These are phyloP conservation scores for Nitzschia sp. DNA, from an alignment of 108 stramenopile genomes.

Conservation along the genomic window DNA sequence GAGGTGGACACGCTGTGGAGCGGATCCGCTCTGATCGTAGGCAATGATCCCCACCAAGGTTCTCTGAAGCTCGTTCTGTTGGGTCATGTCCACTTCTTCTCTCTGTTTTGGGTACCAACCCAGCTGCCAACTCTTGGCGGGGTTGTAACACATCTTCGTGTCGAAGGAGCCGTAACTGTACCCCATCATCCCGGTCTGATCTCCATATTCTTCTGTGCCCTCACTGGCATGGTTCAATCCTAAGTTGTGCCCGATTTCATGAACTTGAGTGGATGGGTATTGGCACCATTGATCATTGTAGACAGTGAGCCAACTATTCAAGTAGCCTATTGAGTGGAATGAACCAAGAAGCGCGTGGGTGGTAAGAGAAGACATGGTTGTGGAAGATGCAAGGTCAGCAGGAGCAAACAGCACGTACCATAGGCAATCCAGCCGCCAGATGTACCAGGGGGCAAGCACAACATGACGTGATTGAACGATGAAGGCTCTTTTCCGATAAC, in stretches of 20 bases:
- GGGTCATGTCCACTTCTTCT: not conserved
- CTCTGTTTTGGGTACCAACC: slow-evolving; percentile 44
- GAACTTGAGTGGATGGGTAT: slow-evolving; percentile 42
- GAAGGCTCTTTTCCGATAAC: not conserved
- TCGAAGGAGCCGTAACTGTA: slow-evolving; percentile 31
- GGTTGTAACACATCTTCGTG: slow-evolving; percentile 57
- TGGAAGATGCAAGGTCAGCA: not conserved
- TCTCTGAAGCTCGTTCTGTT: not conserved
- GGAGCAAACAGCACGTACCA: not conserved
- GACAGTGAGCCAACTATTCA: slow-evolving; percentile 48
- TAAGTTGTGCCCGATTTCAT: slow-evolving; percentile 60
- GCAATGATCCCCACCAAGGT: not conserved
- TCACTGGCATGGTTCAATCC: slow-evolving; percentile 48
- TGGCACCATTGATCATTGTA: slow-evolving; percentile 64
- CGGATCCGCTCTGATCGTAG: not conserved
- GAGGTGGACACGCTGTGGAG: not conserved
- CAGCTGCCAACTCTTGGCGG: slow-evolving; percentile 51
- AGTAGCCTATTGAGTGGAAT: slow-evolving; percentile 31
- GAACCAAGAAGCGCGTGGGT: not conserved
- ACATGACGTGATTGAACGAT: slow-evolving; percentile 28
- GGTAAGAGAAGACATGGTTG: not conserved
- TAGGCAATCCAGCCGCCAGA: slow-evolving; percentile 13
- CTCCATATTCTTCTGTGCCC: slow-evolving; percentile 37
- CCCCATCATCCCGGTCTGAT: slow-evolving; percentile 31
- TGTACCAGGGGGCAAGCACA: slow-evolving; percentile 47